Percentiles rank a stretch among this genome's conserved stretches.
These are phyloP conservation scores for Aspergillus nomiae DNA, from an alignment of 2,329 filamentous ascomycete genomes.

Conservation along the genomic window DNA sequence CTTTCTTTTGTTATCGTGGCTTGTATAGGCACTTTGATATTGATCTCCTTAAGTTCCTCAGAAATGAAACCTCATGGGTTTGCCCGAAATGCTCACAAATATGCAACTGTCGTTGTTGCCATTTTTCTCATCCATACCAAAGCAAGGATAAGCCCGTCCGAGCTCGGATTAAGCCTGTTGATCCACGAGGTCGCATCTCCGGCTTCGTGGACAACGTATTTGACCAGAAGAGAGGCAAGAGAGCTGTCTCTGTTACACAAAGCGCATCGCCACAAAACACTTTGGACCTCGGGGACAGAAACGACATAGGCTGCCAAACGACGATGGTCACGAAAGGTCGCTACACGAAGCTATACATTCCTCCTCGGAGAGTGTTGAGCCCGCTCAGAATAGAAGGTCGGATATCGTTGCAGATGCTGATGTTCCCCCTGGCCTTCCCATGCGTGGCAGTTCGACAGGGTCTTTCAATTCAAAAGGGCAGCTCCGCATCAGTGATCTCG, in stretches of 20 bases:
- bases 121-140: slow-evolving; percentile 35
- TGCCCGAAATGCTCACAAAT: slow-evolving; percentile 38
- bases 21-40: slow-evolving; percentile 40
- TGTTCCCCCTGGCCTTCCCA: background rate
- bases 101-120: slow-evolving; percentile 41
- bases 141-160: slow-evolving; percentile 38
- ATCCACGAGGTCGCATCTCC: slow-evolving; percentile 34
- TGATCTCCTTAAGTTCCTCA: slow-evolving; percentile 32
- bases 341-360: background rate
- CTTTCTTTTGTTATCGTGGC: slow-evolving; percentile 41
- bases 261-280: slow-evolving; percentile 7
- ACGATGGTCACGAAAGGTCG: background rate
- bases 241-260: slow-evolving; percentile 10
- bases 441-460: background rate
- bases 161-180: slow-evolving; percentile 34
- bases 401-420: background rate
- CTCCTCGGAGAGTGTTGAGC: background rate
- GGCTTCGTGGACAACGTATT: slow-evolving; percentile 43
- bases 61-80: slow-evolving; percentile 30
- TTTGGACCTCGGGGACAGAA: slow-evolving; percentile 11
- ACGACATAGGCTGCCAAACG: slow-evolving; percentile 5
- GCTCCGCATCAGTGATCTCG: slow-evolving; percentile 17
- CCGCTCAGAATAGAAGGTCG: background rate
- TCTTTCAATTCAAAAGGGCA: slow-evolving; percentile 5
- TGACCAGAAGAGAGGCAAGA: slow-evolving; percentile 35